Base-by-base conservation (phyloP, 2,329 filamentous ascomycete species). In the Diaporthe australafricana region DNA sequence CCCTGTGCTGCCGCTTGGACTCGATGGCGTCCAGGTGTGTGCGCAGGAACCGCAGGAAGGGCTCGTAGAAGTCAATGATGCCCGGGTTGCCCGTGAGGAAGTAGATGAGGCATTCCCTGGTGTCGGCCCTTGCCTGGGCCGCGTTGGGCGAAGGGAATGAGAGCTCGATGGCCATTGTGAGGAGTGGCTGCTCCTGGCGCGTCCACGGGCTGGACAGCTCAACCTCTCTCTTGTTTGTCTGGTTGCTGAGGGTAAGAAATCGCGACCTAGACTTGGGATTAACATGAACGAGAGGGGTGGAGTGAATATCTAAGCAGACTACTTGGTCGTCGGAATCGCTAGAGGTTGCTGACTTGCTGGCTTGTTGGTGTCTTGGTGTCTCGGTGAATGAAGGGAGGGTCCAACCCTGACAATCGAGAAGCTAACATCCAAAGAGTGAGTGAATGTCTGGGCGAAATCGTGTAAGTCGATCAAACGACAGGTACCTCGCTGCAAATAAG, bases 1-100 rank as follows among this genome's bases (percentile, higher is more conserved):
- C 78, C 56, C 73, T 74, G 38, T 70, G 60, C 56, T 47, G 74
- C 70, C 50, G 70, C 74, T 27, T 71, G 25, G 68, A 52, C 74
- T 85, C 83, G 7, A 80, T 80, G 30, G 80, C 80, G 74, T 87
- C 83, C 16, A 94, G 82, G 16, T 89, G 81, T 0, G 81, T 79
- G 56, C 89, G 85, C 2, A 95, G 82, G 17, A 86, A 83, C 0
- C 83, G 83, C 14, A 95, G 84, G 80, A 94, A 96, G 47, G 88
- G 85, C 71, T 82, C 83, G 81, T 96, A 96, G 85, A 93, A 96
- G 70, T 87, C 88, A 65, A 95, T 88, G 22, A 94, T 84, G 6
- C 93, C 93, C 6, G 93, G 93, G 75, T 96, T 96, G 25, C 93
- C 93, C 35, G 92, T 89, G 50, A 96, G 86, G 80, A 94, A 92